These are phyloP conservation scores for Thalassiosira hispida DNA, from an alignment of 352 stramenopile species.

Conservation along the genomic window DNA sequence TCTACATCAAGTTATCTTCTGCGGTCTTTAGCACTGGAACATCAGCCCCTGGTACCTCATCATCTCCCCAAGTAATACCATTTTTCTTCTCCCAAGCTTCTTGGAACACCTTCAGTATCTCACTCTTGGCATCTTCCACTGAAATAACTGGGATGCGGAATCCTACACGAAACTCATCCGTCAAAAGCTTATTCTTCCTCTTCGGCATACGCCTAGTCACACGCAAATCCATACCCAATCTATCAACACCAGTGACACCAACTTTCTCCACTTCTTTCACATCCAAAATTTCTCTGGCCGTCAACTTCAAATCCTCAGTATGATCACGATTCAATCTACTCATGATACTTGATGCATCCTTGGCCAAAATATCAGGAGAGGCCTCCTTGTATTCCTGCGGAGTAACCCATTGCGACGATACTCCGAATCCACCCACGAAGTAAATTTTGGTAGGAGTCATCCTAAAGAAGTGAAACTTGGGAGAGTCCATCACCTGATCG, in stretches of 20 bases:
- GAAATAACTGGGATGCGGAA: constrained; percentile 85
- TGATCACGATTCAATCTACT: constrained; percentile 82
- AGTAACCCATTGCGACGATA: constrained; percentile 87
- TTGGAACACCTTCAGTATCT: constrained; percentile 90
- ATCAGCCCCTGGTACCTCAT: constrained; percentile 66
- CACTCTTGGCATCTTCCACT: constrained; percentile 89
- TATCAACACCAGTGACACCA: constrained; percentile 86
- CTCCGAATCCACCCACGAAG: constrained; percentile 89
- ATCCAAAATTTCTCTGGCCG: constrained; percentile 83
- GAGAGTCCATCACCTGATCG: constrained; percentile 87
- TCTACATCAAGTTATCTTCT: constrained; percentile 83
- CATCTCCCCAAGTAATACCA: constrained; percentile 75
- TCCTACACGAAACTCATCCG: constrained; percentile 88
- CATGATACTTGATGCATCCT: constrained; percentile 84
- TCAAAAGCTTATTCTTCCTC: constrained; percentile 80
- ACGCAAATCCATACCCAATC: constrained; percentile 88
- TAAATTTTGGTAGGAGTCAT: constrained; percentile 85
- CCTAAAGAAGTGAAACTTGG: constrained; percentile 88
- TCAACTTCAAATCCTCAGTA: constrained; percentile 78
- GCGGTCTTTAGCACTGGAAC: constrained; percentile 83
- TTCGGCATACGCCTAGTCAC: constrained; percentile 82
- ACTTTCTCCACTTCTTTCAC: constrained; percentile 73
- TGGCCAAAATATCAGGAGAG: constrained; percentile 87
- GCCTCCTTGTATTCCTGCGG: constrained; percentile 84
- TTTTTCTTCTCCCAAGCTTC: constrained; percentile 88